Evolutionary conservation across 2,329 filamentous ascomycete genomes (phyloP), one percentile per base, ranked within the genome.

Genomic region (Alternaria longipes): DNA sequence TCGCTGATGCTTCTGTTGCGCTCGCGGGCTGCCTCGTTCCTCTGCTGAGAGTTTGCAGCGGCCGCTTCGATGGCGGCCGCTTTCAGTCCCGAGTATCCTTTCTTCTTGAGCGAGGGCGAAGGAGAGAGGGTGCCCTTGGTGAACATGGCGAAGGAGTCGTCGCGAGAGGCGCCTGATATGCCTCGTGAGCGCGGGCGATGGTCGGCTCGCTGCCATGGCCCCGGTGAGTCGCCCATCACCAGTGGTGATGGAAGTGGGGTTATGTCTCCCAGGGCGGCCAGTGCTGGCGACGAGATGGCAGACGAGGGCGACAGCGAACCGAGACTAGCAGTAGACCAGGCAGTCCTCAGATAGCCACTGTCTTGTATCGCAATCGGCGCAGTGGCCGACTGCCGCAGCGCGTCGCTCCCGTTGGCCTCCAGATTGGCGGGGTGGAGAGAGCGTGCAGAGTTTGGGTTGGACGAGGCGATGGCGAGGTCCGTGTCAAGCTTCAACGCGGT

Each of bases 1-100:
- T 97, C 94, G 81, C 93, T 97, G 26, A 95, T 82, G 78, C 94
- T 97, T 70, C 94, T 86, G 76, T 95, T 93, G 60, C 91, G 87
- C 12, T 83, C 82, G 76, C 92, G 91, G 18, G 65, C 69, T 28
- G 65, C 65, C 40, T 77, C 76, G 59, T 71, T 74, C 60, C 72
- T 74, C 45, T 74, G 71, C 42, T 76, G 70, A 41, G 74, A 65
- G 57, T 68, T 72, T 11, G 74, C 76, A 14, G 74, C 72, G 3
- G 72, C 71, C 4, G 73, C 76, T 66, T 83, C 82, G 28, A 81
- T 72, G 12, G 78, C 77, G 8, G 78, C 73, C 4, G 79, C 77
- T 63, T 81, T 77, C 32, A 84, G 69, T 59, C 76, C 78, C 44
- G 80, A 79, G 64, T 84, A 85, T 26, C 75, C 75, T 69, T 84